A percentile compares a stretch with the other conserved stretches of the same genome.
These are phyloP conservation scores for Candida alai DNA, from an alignment of 805 yeast species.

Conservation along the genomic window DNA sequence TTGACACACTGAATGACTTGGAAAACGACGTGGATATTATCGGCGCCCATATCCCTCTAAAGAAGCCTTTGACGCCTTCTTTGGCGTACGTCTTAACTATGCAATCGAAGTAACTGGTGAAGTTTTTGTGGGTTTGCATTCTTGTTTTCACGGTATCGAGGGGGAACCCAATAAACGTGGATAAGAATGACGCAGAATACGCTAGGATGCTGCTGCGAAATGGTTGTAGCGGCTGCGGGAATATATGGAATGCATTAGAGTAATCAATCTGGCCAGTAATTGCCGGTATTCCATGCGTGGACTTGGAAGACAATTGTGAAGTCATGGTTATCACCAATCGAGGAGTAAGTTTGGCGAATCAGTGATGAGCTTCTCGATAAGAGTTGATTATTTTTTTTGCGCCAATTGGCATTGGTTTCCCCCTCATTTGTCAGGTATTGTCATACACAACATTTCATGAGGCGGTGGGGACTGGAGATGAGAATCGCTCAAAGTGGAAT, in stretches of 20 bases:
- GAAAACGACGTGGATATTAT: constrained; percentile 61
- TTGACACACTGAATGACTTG: constrained; percentile 60
- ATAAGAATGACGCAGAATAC: constrained; percentile 55
- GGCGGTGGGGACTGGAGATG: no score
- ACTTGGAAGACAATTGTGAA: no score
- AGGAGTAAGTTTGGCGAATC: no score
- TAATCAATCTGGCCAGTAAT: constrained; percentile 54
- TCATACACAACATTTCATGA: no score
- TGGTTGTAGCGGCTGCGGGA: constrained; percentile 48
- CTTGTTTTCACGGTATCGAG: constrained; percentile 83
- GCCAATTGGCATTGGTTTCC: no score
- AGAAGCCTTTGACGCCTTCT: constrained; percentile 71
- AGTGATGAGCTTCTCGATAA: no score
- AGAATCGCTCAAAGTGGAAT: no score
- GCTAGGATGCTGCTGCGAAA: constrained; percentile 60
- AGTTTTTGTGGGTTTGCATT: constrained; percentile 70
- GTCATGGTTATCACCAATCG: no score
- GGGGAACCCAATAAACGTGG: constrained; percentile 78
- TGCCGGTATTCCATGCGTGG: constrained; percentile 54
- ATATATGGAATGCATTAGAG: constrained; percentile 41
- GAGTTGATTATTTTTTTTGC: no score
- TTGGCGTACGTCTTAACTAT: constrained; percentile 46
- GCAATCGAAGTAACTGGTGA: constrained; percentile 55
- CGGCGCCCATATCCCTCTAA: constrained; percentile 75
- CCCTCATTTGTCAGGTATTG: no score